phyloP scores from a whole-genome alignment of 176 grass and related monocot species.

The Thinopyrum elongatum region DNA sequence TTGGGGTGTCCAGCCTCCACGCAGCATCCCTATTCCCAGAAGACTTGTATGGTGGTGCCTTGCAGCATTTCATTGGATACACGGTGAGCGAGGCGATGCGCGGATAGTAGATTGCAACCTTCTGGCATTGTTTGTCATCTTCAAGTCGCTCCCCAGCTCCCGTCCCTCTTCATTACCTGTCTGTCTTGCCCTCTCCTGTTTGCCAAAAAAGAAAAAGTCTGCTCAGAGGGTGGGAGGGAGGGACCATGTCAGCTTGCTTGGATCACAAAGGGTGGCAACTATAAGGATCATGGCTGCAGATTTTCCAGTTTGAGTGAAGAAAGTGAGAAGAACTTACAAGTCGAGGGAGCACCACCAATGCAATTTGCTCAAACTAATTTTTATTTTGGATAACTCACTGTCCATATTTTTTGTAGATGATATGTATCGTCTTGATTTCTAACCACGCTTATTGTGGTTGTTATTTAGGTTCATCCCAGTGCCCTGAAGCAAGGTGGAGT shows the following conservation, averaged over 20 bases:
- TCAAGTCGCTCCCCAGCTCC: not conserved
- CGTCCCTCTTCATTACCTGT: too few relatives aligned
- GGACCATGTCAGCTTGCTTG: not conserved
- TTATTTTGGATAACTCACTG: not conserved
- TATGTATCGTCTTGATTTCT: slow-evolving; percentile 3
- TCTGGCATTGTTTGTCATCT: not conserved
- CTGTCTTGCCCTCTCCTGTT: too few relatives aligned
- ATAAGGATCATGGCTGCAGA: not conserved
- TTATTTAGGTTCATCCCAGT: slow-evolving; percentile 86
- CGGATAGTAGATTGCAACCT: not conserved
- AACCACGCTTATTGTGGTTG: slow-evolving; percentile 22
- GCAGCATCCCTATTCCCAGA: not conserved
- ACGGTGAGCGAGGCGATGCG: not conserved
- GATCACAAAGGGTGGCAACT: not conserved
- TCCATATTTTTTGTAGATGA: not conserved
- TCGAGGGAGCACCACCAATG: not conserved
- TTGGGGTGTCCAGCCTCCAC: not conserved
- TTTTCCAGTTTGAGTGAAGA: not conserved
- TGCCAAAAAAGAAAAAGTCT: too few relatives aligned
- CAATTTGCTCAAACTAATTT: not conserved
- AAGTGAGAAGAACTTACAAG: not conserved
- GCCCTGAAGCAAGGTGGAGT: slow-evolving; percentile 84
- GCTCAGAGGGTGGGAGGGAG: too few relatives aligned
- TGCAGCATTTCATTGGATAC: not conserved
- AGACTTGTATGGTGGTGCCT: not conserved